phyloP scores from a whole-genome alignment of 106 monocot genomes.

The Dendrobium huoshanense region DNA sequence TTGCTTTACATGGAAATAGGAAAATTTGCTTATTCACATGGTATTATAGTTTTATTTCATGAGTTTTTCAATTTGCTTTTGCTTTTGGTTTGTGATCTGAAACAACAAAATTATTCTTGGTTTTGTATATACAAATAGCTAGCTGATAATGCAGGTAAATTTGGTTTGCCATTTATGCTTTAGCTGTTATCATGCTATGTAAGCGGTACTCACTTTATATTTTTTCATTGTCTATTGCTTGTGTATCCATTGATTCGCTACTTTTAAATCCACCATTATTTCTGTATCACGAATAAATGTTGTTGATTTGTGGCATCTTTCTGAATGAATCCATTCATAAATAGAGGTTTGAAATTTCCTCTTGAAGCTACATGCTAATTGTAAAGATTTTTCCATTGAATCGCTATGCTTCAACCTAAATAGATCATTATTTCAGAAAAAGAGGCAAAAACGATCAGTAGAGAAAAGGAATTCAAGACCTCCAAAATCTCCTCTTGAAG shows the following conservation, averaged over 20 bases:
- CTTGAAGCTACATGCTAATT: too few species aligned
- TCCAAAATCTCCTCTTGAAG: slow-evolving; percentile 64
- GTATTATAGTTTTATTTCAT: not conserved
- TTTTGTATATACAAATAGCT: not conserved
- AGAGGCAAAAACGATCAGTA: slow-evolving; percentile 47
- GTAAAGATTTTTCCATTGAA: too few species aligned
- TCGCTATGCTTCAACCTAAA: not conserved
- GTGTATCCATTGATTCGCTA: not conserved
- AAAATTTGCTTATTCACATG: too few species aligned
- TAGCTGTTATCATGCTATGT: not conserved
- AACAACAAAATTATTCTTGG: not conserved
- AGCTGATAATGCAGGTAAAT: not conserved
- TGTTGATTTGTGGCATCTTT: not conserved
- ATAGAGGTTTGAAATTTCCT: too few species aligned
- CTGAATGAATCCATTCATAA: not conserved
- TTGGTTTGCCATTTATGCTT: not conserved
- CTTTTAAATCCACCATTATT: not conserved
- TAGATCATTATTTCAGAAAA: slow-evolving; percentile 32
- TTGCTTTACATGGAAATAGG: too few species aligned
- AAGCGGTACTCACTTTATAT: not conserved
- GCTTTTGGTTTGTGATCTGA: not conserved
- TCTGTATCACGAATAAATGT: not conserved
- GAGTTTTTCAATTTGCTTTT: not conserved
- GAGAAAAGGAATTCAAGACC: slow-evolving; percentile 50
- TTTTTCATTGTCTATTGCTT: not conserved